Conservation (phyloP, 2,329 filamentous ascomycete genomes). For the Septoria petroselini region DNA sequence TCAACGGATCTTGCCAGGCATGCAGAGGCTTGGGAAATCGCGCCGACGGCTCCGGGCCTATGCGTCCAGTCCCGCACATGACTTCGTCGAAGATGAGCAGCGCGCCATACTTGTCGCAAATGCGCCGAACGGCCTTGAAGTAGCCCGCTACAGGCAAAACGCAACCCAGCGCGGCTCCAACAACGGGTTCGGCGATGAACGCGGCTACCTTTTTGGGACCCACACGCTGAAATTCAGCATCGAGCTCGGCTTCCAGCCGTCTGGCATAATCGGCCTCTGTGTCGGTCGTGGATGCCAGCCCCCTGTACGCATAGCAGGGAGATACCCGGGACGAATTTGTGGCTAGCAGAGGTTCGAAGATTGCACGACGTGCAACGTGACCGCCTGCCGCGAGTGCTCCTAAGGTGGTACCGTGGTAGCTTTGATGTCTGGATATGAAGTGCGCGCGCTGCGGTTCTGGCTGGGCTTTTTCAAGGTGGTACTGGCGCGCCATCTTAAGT, state of each 20-base stretch:
- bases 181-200: constrained; percentile 71
- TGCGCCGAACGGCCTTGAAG: constrained; percentile 61
- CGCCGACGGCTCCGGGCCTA: constrained; percentile 44
- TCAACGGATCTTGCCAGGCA: constrained; percentile 56
- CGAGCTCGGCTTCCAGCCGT: constrained; percentile 62
- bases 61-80: constrained; percentile 65
- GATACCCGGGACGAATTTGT: constrained; percentile 57
- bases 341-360: constrained; percentile 60
- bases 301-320: constrained; percentile 65
- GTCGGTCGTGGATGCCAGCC: constrained; percentile 29
- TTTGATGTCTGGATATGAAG: constrained; percentile 63
- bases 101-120: constrained; percentile 69
- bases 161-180: constrained; percentile 68
- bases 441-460: constrained; percentile 54
- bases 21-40: constrained; percentile 46
- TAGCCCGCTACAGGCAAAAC: constrained; percentile 66
- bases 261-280: constrained; percentile 58
- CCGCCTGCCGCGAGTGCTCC: constrained; percentile 65
- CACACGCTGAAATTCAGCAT: constrained; percentile 61
- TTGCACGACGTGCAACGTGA: constrained; percentile 57
- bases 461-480: constrained; percentile 56
- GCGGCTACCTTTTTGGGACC: constrained; percentile 66
- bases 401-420: constrained; percentile 69
- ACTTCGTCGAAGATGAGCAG: constrained; percentile 78
- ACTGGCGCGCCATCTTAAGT: constrained; percentile 66